Evolutionary conservation across 257 asterid genomes (phyloP), one percentile per base, ranked within the genome.

Genomic region (Solanum tarapatanum): DNA sequence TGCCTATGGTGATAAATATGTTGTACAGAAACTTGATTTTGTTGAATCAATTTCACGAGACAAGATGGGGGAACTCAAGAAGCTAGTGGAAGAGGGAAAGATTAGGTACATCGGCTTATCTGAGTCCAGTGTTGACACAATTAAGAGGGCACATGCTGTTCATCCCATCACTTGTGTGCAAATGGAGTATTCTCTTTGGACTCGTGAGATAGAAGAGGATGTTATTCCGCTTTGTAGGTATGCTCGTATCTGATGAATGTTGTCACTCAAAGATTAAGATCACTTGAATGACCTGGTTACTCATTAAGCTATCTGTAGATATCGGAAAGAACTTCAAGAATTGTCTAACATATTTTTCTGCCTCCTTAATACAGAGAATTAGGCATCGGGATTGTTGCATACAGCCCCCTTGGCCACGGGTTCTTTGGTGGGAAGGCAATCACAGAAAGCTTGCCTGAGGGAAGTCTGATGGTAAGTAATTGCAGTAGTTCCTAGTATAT

Each of bases 181-280:
- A 41, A 94, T 94, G 93, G 97, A 94, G 89, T 94, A 94, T 72
- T 94, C 95, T 19, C 66, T 93, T 26, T 91, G 93, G 94, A 89
- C 92, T 48, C 92, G 95, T 17, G 94, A 90, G 8, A 92, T 94
- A 11, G 95, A 93, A 82, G 88, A 90, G 4, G 94, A 90, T 43
- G 90, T 93, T 17, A 88, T 94, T 86, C 95, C 95, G 8, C 89
- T 93, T 86, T 94, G 97, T 83, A 83, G 94, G 95, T 92, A 45
- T 7, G 89, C 68, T 62, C 12, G 8, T 12, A 37, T 43, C 19
- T 55, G 45, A 60, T 76, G 45, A 74, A 17, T n/a, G 79, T 76
- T 45, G 41, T 8, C 11, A 3, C 39, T 23, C 60, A 9, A 76
- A 76, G 32, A 76, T 39, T 39, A 76, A 39, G 60, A 39, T 76